Conservation (phyloP, 1,139 yeast species). For the Yarrowia galli region DNA sequence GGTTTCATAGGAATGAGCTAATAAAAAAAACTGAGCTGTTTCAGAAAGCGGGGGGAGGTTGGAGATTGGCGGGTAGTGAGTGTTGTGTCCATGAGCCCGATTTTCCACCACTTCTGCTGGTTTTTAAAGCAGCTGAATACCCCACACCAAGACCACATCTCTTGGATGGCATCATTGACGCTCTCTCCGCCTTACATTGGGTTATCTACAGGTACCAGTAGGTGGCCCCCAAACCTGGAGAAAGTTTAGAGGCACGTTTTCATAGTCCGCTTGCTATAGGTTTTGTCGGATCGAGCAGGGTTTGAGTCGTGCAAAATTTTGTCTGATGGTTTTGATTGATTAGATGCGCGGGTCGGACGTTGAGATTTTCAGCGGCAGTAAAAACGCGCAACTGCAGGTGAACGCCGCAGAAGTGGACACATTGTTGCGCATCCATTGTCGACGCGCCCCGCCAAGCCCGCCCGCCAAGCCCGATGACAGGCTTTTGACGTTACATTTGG, state of each 20-base stretch:
- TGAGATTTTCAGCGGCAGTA: neutral
- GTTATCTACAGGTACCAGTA: too few relatives aligned
- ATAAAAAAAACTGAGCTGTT: neutral
- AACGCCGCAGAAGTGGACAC: too few relatives aligned
- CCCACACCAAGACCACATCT: neutral
- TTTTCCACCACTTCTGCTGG: too few relatives aligned
- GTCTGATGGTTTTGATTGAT: conserved; percentile 24
- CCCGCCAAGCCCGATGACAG: too few relatives aligned
- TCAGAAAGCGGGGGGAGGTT: neutral
- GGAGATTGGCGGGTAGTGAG: too few relatives aligned
- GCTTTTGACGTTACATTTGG: too few relatives aligned
- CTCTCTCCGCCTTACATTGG: neutral
- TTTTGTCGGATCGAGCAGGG: neutral
- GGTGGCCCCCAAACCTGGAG: neutral
- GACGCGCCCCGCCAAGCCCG: too few relatives aligned
- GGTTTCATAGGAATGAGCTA: neutral
- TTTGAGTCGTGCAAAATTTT: neutral
- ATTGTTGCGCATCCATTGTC: too few relatives aligned
- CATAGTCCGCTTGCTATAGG: neutral
- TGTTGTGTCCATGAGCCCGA: too few relatives aligned
- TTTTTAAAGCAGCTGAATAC: too few relatives aligned
- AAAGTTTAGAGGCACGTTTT: conserved; percentile 6
- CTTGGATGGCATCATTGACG: too few relatives aligned
- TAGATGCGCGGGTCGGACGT: neutral
- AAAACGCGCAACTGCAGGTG: neutral